Base-by-base conservation (phyloP, 78 protist species). In the Dictyostelium purpureum region DNA sequence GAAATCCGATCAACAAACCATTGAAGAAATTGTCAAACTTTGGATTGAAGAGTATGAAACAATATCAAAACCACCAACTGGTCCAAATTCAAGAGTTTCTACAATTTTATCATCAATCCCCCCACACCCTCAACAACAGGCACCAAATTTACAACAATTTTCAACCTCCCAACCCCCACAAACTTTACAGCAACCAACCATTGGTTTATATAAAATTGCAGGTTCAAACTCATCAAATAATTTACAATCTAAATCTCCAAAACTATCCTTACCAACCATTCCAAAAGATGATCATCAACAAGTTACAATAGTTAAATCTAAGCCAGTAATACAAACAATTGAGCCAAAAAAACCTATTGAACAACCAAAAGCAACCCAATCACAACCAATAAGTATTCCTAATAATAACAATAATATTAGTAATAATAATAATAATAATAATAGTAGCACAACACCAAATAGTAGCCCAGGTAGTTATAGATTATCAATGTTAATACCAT, bases 41-140 rank as follows among this genome's bases (percentile, higher is more conserved):
- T 85, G 92, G 92, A 85, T 85, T 28, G 92, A 85, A 42, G 92
- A 85, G 16, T 85, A 40, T 57, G 92, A 85, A 21, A 18, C 16
- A 10, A 74, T 85, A 42, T 67, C 92, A 63, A 85, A 73, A 73
- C 92, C 92, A 43, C 65, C 92, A 14, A 47, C 45, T n/a, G 42
- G 42, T 24, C 51, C 67, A 77, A 75, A 75, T 26, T 43, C 43
- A 26, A 43, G 31, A 19, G 81, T 75, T 19, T 26, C 81, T 24
- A 75, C 47, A 52, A 35, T 10, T 24, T 52, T 51, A 52, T 12
- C 42, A 52, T 14, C 81, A 45, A 51, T 31, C 71, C 12, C 12
- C 4, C 16, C 71, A 63, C 77, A 69, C 16, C 77, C 10, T 18
- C 52, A 40, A 19, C 77, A 70, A 70, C 77, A 40, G 16, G 51